Percentiles rank a stretch among this genome's conserved stretches.
phyloP scores from a whole-genome alignment of 768 basidiomycete species.

The Termitomyces sp. region DNA sequence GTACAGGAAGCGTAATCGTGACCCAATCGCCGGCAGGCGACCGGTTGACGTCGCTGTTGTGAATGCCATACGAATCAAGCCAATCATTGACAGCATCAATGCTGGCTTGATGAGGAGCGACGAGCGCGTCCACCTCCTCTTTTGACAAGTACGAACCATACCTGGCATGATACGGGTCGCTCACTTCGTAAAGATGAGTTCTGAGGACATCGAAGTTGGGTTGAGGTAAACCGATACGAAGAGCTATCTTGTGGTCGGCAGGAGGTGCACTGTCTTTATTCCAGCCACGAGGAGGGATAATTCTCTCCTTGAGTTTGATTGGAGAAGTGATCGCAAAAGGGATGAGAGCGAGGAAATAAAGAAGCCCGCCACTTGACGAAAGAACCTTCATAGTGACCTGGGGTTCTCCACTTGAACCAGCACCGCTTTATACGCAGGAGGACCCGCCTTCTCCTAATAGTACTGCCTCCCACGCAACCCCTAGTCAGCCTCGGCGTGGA shows the following conservation, averaged over 20 bases:
- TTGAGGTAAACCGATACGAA: constrained; percentile 54
- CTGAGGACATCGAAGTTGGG: constrained; percentile 43
- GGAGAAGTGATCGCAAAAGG: constrained; percentile 6
- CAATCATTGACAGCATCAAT: constrained; percentile 53
- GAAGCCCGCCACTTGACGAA: neutral
- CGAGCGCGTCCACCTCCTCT: constrained; percentile 56
- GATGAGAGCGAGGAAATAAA: constrained; percentile 6
- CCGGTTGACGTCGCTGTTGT: constrained; percentile 35
- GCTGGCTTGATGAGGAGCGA: constrained; percentile 53
- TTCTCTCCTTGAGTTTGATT: constrained; percentile 26
- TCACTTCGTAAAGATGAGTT: constrained; percentile 47
- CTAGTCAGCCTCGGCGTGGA: neutral
- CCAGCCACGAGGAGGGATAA: constrained; percentile 44
- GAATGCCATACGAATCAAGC: constrained; percentile 50
- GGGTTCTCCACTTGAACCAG: neutral
- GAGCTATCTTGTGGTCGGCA: constrained; percentile 38
- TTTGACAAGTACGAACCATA: constrained; percentile 56
- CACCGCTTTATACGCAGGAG: neutral
- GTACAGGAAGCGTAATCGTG: constrained; percentile 50
- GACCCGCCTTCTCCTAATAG: neutral
- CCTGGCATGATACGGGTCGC: constrained; percentile 45
- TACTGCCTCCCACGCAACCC: neutral
- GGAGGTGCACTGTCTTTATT: constrained; percentile 35
- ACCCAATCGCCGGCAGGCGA: constrained; percentile 68
- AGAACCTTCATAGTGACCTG: constrained; percentile 5